A percentile compares a stretch with the other conserved stretches of the same genome.
These are phyloP conservation scores for Tylopilus subfusipes DNA, from an alignment of 768 basidiomycete genomes.

Conservation along the genomic window DNA sequence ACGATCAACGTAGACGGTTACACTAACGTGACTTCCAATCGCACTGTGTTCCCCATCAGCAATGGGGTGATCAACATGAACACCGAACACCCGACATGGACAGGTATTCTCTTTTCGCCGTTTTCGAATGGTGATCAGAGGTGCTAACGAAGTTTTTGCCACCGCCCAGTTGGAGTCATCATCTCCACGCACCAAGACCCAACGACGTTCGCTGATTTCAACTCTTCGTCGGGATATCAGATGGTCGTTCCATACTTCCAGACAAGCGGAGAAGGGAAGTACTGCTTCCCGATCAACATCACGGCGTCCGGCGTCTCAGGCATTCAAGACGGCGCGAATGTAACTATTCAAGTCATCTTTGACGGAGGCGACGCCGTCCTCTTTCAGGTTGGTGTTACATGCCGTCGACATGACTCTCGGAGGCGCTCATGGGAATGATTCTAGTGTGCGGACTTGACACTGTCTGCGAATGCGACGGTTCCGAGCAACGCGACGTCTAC, in stretches of 20 bases:
- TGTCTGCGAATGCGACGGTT: constrained; percentile 51
- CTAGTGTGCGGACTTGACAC: constrained; percentile 41
- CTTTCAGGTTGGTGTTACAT: constrained; percentile 56
- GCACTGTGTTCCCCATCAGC: constrained; percentile 74
- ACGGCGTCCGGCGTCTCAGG: constrained; percentile 45
- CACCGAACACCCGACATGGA: constrained; percentile 64
- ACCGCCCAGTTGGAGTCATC: constrained; percentile 44
- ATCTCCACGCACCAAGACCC: constrained; percentile 57
- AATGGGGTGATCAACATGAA: constrained; percentile 59
- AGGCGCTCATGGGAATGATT: constrained; percentile 43
- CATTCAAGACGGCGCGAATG: constrained; percentile 60
- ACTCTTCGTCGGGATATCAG: constrained; percentile 35
- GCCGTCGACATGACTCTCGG: constrained; percentile 54
- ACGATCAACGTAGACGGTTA: constrained; percentile 58
- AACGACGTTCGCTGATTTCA: constrained; percentile 63
- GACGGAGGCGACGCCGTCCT: constrained; percentile 72
- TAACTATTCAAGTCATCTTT: constrained; percentile 68
- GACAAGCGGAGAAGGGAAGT: constrained; percentile 52
- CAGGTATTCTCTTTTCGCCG: constrained; percentile 34
- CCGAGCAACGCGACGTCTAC: constrained; percentile 37
- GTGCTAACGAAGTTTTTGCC: constrained; percentile 3
- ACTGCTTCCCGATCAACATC: constrained; percentile 72
- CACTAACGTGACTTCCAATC: constrained; percentile 43
- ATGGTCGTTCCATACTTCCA: constrained; percentile 47
- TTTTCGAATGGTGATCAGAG: not conserved